Conservation (phyloP, 345 rosid species). For the Odontarrhena argentea region DNA sequence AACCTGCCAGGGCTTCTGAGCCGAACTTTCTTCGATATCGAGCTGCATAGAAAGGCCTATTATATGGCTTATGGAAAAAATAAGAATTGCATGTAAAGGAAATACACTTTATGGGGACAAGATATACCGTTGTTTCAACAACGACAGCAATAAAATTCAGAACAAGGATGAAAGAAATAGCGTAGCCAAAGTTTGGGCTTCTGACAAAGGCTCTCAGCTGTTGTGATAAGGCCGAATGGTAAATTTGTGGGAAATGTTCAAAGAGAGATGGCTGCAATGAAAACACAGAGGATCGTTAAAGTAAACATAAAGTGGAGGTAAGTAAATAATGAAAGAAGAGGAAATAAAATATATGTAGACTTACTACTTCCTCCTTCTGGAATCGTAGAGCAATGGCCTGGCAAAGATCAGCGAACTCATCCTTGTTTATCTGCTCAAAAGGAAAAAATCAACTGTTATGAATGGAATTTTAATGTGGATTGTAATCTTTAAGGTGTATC, state of each 20-base stretch:
- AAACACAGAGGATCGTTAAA: constrained; percentile 28
- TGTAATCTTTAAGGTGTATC: constrained; percentile 13
- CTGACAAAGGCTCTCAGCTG: constrained; percentile 71
- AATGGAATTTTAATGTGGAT: constrained; percentile 8
- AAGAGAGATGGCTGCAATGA: constrained; percentile 74
- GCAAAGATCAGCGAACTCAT: constrained; percentile 91
- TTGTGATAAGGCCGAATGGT: constrained; percentile 69
- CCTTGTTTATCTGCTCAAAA: constrained; percentile 70
- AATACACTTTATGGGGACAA: constrained; percentile 12
- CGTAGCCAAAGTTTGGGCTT: constrained; percentile 71
- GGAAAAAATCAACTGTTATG: constrained; percentile 14
- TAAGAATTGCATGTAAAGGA: constrained; percentile 1
- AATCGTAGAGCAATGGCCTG: constrained; percentile 92
- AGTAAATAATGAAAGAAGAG: constrained; percentile 34
- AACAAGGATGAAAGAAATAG: constrained; percentile 70
- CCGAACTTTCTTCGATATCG: constrained; percentile 86
- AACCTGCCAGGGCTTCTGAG: constrained; percentile 83
- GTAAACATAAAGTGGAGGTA: constrained; percentile 52
- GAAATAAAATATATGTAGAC: constrained; percentile 41
- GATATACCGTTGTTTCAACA: constrained; percentile 86
- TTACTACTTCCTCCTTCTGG: constrained; percentile 86
- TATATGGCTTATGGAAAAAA: constrained; percentile 6
- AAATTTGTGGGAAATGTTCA: constrained; percentile 60
- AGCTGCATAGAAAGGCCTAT: constrained; percentile 54
- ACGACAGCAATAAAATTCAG: constrained; percentile 82